A percentile compares a stretch with the other conserved stretches of the same genome.
phyloP scores from a whole-genome alignment of 345 rosid species.

The Corchorus olitorius region DNA sequence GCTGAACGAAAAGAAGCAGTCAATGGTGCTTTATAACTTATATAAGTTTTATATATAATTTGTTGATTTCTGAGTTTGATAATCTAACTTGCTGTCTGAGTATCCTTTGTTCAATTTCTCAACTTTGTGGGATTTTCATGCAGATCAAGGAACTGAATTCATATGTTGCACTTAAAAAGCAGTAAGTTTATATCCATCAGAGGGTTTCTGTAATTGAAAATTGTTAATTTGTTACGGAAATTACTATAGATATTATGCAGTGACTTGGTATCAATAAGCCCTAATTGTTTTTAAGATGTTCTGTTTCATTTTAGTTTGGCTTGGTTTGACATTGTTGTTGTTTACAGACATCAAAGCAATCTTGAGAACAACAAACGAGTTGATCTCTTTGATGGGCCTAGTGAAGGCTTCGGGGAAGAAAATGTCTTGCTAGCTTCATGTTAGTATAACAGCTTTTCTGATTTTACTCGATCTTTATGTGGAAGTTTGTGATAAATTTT shows the following conservation, averaged over 20 bases:
- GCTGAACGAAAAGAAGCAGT: slow-evolving; percentile 83
- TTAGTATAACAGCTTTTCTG: slow-evolving; percentile 40
- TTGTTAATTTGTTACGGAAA: slow-evolving; percentile 5
- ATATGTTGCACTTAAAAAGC: slow-evolving; percentile 77
- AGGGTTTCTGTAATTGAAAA: neutral
- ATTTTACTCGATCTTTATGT: neutral
- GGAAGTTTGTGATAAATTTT: slow-evolving; percentile 6
- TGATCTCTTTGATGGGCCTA: slow-evolving; percentile 89
- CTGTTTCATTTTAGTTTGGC: slow-evolving; percentile 10
- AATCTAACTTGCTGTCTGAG: neutral
- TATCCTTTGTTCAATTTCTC: slow-evolving; percentile 18
- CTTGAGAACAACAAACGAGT: slow-evolving; percentile 82
- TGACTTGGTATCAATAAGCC: neutral
- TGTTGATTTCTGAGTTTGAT: neutral
- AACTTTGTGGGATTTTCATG: slow-evolving; percentile 31
- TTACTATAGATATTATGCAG: neutral
- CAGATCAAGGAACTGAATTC: slow-evolving; percentile 86
- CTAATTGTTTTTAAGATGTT: neutral
- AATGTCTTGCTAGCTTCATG: slow-evolving; percentile 87
- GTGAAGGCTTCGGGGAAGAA: slow-evolving; percentile 77
- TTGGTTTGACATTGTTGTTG: slow-evolving; percentile 23
- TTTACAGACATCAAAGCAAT: slow-evolving; percentile 68
- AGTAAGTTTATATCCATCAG: slow-evolving; percentile 40
- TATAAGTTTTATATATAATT: neutral
- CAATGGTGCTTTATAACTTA: slow-evolving; percentile 53